Conservation (phyloP, 2,329 filamentous ascomycete species). For the Diaporthe vaccinii region DNA sequence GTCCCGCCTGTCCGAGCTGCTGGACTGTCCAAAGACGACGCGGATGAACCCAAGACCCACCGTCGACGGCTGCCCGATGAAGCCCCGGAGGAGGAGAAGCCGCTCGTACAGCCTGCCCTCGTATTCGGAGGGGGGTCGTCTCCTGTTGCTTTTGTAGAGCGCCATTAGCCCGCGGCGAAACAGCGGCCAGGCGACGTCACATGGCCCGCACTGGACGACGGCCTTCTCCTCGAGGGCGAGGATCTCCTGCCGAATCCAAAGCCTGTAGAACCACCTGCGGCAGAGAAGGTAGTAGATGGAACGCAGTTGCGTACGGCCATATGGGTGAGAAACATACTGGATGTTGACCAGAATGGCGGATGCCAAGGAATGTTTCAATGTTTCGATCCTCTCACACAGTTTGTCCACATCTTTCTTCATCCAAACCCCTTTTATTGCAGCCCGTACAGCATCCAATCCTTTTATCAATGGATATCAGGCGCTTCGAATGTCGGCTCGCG, state of each 20-base stretch:
- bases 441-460: not conserved
- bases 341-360: not conserved
- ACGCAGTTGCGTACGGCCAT: not conserved
- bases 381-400: not conserved
- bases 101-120: slow-evolving; percentile 2
- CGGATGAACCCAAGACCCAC: slow-evolving; percentile 1
- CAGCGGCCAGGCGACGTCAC: not conserved
- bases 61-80: not conserved
- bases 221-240: slow-evolving; percentile 28
- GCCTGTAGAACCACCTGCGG: slow-evolving; percentile 32
- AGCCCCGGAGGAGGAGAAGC: not conserved
- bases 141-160: not conserved
- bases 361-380: not conserved
- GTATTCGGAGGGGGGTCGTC: not conserved
- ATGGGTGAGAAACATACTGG: not conserved
- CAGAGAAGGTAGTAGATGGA: not conserved
- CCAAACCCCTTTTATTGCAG: not conserved
- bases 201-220: slow-evolving; percentile 21
- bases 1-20: slow-evolving; percentile 19
- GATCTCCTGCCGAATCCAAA: slow-evolving; percentile 46
- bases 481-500: not conserved
- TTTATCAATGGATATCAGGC: not conserved
- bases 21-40: not conserved
- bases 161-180: not conserved
- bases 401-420: not conserved